Base-by-base conservation (phyloP, 805 yeast genomes). In the Wickerhamiella occidentalis region DNA sequence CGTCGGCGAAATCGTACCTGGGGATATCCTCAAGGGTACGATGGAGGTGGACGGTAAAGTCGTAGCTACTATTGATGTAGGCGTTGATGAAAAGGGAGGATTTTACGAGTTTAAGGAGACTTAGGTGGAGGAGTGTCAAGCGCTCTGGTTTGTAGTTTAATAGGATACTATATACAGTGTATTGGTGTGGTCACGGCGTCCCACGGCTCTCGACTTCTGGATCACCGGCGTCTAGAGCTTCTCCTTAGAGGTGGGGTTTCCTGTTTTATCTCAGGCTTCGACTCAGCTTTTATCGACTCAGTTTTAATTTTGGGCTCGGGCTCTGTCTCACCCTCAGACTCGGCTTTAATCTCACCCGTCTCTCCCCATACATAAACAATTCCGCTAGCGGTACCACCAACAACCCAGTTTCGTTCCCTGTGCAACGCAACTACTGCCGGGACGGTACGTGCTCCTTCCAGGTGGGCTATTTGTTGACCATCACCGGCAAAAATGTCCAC, bases 301-400 rank as follows among this genome's bases (percentile, higher is more conserved):
- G 5, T 23, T 23, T 23, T 23, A 8, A 23, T 8, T 23, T 23
- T 5, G 26, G 26, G n/a, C n/a, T n/a, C n/a, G n/a, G n/a, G n/a
- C 35, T 12, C 35, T 9, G 15, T 30, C 6, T 13, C 19, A 33
- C 11, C 19, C 19, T 33, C 44, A 33, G 15, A 3, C 33, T 33
- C 15, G 19, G 15, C 38, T 7, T 15, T n/a, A 33, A 6, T n/a
- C 35, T 30, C n/a, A 6, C 35, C 35, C 7, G 9, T 25, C 6
- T 29, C 33, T 6, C 50, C 29, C 30, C 47, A 84, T 47, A 85
- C 62, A 61, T 82, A 85, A 0, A 80, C 79, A 60, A 88, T 88
- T 6, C 97, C 97, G 58, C 94, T 84, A 18, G 96, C 92, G 52
- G 88, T 84, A 8, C 95, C 97, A 1, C 98, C 98, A 2, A 77